Conservation (phyloP, 768 basidiomycete species). For the Boletellus ananas region DNA sequence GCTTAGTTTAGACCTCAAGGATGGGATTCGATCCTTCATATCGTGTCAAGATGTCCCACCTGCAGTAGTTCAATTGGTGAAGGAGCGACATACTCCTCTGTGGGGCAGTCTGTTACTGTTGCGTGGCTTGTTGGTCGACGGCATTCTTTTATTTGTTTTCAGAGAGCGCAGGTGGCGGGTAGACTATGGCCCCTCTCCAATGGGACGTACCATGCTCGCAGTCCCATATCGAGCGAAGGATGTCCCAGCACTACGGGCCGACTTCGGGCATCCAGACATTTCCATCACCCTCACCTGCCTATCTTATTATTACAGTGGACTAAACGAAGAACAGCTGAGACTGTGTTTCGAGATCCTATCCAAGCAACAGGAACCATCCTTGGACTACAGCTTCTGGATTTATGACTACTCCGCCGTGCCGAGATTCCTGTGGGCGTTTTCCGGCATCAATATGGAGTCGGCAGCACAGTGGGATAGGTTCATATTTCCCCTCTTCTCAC, state of each 20-base stretch:
- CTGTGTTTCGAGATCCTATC: slow-evolving; percentile 8
- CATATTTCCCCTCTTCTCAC: background rate
- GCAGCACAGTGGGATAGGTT: background rate
- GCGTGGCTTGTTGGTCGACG: slow-evolving; percentile 29
- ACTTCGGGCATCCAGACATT: slow-evolving; percentile 28
- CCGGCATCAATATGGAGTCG: background rate
- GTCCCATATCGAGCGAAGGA: slow-evolving; percentile 30
- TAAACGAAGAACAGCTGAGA: slow-evolving; percentile 15
- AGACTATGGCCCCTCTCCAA: slow-evolving; percentile 17
- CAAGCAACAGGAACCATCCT: background rate
- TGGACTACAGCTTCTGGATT: background rate
- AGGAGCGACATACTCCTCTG: background rate
- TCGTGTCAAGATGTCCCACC: slow-evolving; percentile 1
- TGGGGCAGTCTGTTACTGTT: slow-evolving; percentile 25
- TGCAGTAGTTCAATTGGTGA: background rate
- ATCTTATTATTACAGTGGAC: slow-evolving; percentile 25
- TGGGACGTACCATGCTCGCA: slow-evolving; percentile 17
- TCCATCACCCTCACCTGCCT: slow-evolving; percentile 11
- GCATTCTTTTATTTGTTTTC: slow-evolving; percentile 16
- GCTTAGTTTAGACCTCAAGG: background rate
- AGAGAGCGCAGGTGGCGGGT: slow-evolving; percentile 25
- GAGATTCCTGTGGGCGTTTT: background rate
- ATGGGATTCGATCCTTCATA: slow-evolving; percentile 17
- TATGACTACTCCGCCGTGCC: background rate
- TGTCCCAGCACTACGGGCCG: slow-evolving; percentile 19